Conservation (phyloP, 2,329 filamentous ascomycete species). For the Apiospora aurea region DNA sequence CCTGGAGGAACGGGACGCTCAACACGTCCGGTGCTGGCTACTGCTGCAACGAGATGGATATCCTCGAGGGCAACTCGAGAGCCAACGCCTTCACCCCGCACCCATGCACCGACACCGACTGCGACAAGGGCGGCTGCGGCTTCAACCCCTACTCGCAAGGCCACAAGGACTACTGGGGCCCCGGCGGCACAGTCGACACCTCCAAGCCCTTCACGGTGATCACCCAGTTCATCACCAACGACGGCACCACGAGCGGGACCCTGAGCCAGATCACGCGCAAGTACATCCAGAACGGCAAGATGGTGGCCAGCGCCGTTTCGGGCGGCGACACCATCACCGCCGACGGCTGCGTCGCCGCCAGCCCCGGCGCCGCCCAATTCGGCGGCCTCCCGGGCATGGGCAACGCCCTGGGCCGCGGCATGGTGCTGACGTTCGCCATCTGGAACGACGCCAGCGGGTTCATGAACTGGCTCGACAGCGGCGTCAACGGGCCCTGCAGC, state of each 20-base stretch:
- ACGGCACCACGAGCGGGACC: conserved; percentile 10
- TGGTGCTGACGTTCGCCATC: conserved; percentile 58
- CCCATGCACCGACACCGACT: conserved; percentile 65
- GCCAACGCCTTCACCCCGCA: conserved; percentile 69
- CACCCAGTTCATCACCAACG: conserved; percentile 24
- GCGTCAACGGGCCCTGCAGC: conserved; percentile 61
- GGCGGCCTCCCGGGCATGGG: conserved; percentile 68
- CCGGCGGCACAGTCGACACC: conserved; percentile 63
- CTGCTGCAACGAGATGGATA: conserved; percentile 67
- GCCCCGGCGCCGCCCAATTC: conserved; percentile 63
- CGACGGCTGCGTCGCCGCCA: conserved; percentile 53
- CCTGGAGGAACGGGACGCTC: conserved; percentile 53
- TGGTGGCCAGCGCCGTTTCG: neutral
- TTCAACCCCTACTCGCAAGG: conserved; percentile 73
- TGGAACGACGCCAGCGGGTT: conserved; percentile 72
- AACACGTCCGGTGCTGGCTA: conserved; percentile 58
- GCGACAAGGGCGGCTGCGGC: conserved; percentile 71
- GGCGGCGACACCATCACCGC: conserved; percentile 45
- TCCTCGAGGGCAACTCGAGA: conserved; percentile 70
- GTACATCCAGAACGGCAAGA: conserved; percentile 25
- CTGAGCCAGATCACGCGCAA: conserved; percentile 25
- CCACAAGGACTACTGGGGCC: conserved; percentile 65
- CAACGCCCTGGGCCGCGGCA: conserved; percentile 46
- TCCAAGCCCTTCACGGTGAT: conserved; percentile 58
- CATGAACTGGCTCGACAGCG: conserved; percentile 80